Evolutionary conservation across 1,139 yeast genomes (phyloP).

Genomic region (Debaryomyces nepalensis): DNA sequence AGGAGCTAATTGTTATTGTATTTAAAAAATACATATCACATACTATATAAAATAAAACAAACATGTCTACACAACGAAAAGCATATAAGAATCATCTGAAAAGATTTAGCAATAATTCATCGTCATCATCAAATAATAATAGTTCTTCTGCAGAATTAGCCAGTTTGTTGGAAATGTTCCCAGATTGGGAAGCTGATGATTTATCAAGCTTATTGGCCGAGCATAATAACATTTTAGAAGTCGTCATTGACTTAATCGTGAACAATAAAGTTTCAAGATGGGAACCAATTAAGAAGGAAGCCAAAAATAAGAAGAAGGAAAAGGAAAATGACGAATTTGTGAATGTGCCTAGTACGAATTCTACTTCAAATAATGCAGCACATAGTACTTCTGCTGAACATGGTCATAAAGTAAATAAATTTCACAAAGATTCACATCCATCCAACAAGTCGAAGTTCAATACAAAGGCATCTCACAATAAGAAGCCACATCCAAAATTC

Average conservation of each 20-base stretch:
- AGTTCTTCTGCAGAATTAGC: slow-evolving; percentile 42
- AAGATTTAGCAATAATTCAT: slow-evolving; percentile 36
- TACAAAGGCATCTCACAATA: slow-evolving; percentile 13
- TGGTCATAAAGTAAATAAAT: slow-evolving; percentile 19
- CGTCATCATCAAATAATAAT: slow-evolving; percentile 14
- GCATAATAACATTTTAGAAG: slow-evolving; percentile 71
- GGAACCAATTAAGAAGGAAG: slow-evolving; percentile 60
- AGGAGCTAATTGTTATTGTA: slow-evolving; percentile 11
- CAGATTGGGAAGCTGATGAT: slow-evolving; percentile 93
- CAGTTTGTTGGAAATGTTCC: slow-evolving; percentile 82
- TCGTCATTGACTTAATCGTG: slow-evolving; percentile 84
- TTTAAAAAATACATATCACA: slow-evolving; percentile 13
- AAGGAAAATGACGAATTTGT: slow-evolving; percentile 24
- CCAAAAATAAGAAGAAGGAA: slow-evolving; percentile 50
- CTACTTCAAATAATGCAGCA: slow-evolving; percentile 16
- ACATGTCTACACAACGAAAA: slow-evolving; percentile 46
- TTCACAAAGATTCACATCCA: slow-evolving; percentile 14
- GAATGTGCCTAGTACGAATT: slow-evolving; percentile 12
- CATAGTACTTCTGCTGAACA: slow-evolving; percentile 19
- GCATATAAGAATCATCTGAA: slow-evolving; percentile 51
- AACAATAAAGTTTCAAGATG: slow-evolving; percentile 72
- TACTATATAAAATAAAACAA: slow-evolving; percentile 13
- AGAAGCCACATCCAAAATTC: slow-evolving; percentile 15
- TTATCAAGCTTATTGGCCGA: slow-evolving; percentile 76
- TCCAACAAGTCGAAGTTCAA: slow-evolving; percentile 15